Conservation (phyloP, 1,284 basidiomycete species). For the Ustilago shanxiensis region DNA sequence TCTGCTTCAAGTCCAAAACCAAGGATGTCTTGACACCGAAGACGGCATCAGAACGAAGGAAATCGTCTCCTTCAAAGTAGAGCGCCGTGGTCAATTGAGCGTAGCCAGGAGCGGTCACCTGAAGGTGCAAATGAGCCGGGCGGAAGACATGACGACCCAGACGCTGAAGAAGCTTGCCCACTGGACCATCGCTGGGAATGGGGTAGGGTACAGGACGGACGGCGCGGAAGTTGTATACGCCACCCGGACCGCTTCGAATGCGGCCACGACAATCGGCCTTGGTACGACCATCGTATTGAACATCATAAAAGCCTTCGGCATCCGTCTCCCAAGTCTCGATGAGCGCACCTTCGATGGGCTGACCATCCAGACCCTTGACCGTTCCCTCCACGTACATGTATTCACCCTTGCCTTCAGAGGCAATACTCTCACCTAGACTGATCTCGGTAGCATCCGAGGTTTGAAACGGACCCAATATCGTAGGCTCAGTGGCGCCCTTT, state of each 20-base stretch:
- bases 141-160: conserved; percentile 82
- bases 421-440: conserved; percentile 75
- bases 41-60: conserved; percentile 78
- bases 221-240: conserved; percentile 80
- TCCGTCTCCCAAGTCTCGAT: conserved; percentile 80
- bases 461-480: conserved; percentile 86
- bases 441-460: conserved; percentile 84
- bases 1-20: conserved; percentile 18
- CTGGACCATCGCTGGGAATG: conserved; percentile 78
- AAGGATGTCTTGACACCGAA: conserved; percentile 79
- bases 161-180: conserved; percentile 76
- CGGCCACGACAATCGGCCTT: conserved; percentile 83
- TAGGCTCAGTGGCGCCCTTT: conserved; percentile 73
- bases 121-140: conserved; percentile 75
- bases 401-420: conserved; percentile 84
- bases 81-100: conserved; percentile 81
- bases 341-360: conserved; percentile 73
- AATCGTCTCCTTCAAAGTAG: conserved; percentile 80
- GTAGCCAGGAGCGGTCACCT: conserved; percentile 73
- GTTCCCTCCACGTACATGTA: conserved; percentile 83
- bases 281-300: conserved; percentile 76
- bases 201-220: conserved; percentile 82
- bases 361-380: conserved; percentile 77
- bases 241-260: conserved; percentile 77
- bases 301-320: conserved; percentile 76